Evolutionary conservation across 495 filamentous ascomycete genomes (phyloP).

Genomic region (Xylaria curta): DNA sequence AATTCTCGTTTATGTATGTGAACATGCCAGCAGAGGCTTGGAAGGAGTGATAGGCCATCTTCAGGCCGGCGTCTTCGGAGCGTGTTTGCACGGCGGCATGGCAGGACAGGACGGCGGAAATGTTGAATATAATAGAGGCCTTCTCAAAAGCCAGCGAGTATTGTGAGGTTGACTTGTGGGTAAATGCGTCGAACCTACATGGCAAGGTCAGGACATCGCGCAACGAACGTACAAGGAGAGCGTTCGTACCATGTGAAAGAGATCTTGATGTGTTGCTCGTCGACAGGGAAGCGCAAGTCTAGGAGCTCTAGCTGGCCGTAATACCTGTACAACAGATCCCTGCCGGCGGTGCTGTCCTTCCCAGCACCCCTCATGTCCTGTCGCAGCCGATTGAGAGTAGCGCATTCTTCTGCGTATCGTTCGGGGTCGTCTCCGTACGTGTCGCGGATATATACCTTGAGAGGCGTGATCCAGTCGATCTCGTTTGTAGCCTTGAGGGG

Average conservation of each 20-base stretch:
- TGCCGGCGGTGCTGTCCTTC: conserved; percentile 92
- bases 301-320: conserved; percentile 96
- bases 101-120: conserved; percentile 94
- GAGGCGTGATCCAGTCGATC: conserved; percentile 94
- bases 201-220: conserved; percentile 32
- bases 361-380: conserved; percentile 99
- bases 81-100: conserved; percentile 94
- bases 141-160: conserved; percentile 98
- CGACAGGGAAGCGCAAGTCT: conserved; percentile 93
- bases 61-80: conserved; percentile 88
- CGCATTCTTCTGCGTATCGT: conserved; percentile 91
- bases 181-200: conserved; percentile 95
- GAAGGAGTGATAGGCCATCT: conserved; percentile 97
- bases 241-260: conserved; percentile 89
- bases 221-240: background rate
- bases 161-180: conserved; percentile 92
- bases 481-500: conserved; percentile 98
- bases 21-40: conserved; percentile 99
- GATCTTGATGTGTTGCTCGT: conserved; percentile 98
- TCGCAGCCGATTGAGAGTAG: conserved; percentile 91
- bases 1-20: conserved; percentile 99
- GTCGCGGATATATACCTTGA: conserved; percentile 91
- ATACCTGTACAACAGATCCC: conserved; percentile 94
- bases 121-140: conserved; percentile 99
- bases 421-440: conserved; percentile 97